Evolutionary conservation across 352 stramenopile species (phyloP), one percentile per base, ranked within the genome.

Genomic region (Phytophthora chlamydospora): DNA sequence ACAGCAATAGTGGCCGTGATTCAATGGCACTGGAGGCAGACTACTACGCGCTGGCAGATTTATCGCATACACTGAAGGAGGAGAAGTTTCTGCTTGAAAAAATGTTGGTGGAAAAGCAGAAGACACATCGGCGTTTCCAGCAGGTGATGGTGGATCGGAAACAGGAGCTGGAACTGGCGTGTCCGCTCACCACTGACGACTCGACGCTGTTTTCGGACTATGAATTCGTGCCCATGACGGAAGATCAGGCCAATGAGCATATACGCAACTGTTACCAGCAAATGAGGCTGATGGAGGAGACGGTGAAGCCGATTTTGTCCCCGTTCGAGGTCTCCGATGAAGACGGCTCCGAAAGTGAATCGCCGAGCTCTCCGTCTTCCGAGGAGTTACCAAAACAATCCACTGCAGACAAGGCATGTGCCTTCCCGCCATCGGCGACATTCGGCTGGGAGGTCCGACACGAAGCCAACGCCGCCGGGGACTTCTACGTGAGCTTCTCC

Each of bases 221-320:
- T 67, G 63, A 82, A 14, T 88, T 79, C 50, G 55, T 69, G 21
- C 72, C 76, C 0, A 83, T 90, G 61, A 85, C 80, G 6, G 74
- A 88, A 32, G 60, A 73, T 36, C 66, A 85, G 48, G 71, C 76
- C 7, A 81, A 84, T 39, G 78, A 76, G 13, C 48, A 76, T 36
- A 84, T 88, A 47, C 79, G 75, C 27, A 70, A 57, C 12, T 88
- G 80, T 59, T 89, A 86, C 53, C 62, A 85, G 40, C 67, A 78
- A 66, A 84, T 88, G 50, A 55, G 74, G 9, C 66, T 70, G 17
- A 73, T 87, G 38, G 77, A 88, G 51, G 58, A 77, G 50, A 68
- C 71, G n/a, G 68, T 63, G 12, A 78, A 76, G 47, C 72, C 75
- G 6, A 62, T 81, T 16, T 58, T 74, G 3, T 62, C 71, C 6